A percentile compares a stretch with the other conserved stretches of the same genome.
Conservation (phyloP, 148 eudicot species). For the Linanthus parryae region DNA sequence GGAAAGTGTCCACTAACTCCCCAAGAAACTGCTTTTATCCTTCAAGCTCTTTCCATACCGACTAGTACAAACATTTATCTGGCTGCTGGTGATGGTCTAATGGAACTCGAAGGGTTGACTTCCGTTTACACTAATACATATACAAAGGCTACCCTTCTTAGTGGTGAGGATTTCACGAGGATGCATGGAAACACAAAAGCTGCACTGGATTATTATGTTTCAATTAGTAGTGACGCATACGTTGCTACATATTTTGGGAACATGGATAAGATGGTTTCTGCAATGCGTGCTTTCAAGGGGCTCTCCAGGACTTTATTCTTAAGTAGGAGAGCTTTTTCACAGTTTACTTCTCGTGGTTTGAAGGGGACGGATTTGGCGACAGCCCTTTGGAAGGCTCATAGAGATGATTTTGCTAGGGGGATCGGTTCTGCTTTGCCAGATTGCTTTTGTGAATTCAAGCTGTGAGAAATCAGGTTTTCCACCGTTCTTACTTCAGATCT, state of each 20-base stretch:
- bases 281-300: conserved; percentile 83
- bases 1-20: conserved; percentile 99
- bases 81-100: conserved; percentile 96
- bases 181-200: conserved; percentile 99
- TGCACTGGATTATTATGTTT: conserved; percentile 81
- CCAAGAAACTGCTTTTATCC: conserved; percentile 73
- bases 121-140: conserved; percentile 57
- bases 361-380: conserved; percentile 42
- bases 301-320: conserved; percentile 63
- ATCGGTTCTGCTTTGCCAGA: conserved; percentile 89
- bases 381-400: conserved; percentile 68
- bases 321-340: conserved; percentile 71
- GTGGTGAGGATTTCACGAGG: conserved; percentile 51
- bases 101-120: conserved; percentile 78
- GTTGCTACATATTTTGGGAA: conserved; percentile 92
- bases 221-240: conserved; percentile 77
- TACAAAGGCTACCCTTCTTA: conserved; percentile 63
- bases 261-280: conserved; percentile 99
- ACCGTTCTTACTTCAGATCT: too few relatives aligned
- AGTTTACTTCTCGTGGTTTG: conserved; percentile 47
- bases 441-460: conserved; percentile 82
- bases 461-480: conserved; percentile 22
- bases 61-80: conserved; percentile 72
- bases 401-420: conserved; percentile 72
- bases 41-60: conserved; percentile 66